These are phyloP conservation scores for Circinella umbellata DNA, from an alignment of 371 early-diverging fungal species.

Conservation along the genomic window DNA sequence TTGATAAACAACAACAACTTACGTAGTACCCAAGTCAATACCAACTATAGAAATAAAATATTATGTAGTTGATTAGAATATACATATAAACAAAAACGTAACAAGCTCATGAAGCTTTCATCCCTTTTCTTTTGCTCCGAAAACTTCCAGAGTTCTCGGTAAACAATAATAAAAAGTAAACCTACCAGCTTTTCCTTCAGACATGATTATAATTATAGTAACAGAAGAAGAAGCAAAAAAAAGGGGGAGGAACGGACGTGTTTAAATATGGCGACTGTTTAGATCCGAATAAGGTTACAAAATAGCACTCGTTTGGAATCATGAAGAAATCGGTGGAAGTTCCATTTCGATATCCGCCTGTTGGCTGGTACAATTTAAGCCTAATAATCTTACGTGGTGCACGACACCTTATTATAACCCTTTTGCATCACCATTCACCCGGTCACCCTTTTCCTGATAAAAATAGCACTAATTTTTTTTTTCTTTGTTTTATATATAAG, in stretches of 20 bases:
- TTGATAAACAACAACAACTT: slow-evolving; percentile 68
- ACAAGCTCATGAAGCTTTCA: slow-evolving; percentile 45
- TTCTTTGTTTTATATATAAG: too few species aligned
- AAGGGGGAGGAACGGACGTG: slow-evolving; percentile 4
- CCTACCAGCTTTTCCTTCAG: slow-evolving; percentile 30
- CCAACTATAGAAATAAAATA: slow-evolving; percentile 53
- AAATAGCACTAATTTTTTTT: too few species aligned
- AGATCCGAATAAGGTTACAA: slow-evolving; percentile 13
- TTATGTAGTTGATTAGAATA: neutral
- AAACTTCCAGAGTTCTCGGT: too few species aligned
- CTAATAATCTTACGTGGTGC: too few species aligned
- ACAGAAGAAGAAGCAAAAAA: slow-evolving; percentile 15
- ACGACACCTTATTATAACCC: too few species aligned
- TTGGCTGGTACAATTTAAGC: too few species aligned
- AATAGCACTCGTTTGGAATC: slow-evolving; percentile 21
- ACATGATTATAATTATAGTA: slow-evolving; percentile 15
- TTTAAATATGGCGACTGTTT: slow-evolving; percentile 14
- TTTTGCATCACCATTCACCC: too few species aligned
- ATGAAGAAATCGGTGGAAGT: slow-evolving; percentile 22
- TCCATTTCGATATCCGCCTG: slow-evolving; percentile 9
- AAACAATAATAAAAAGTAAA: neutral
- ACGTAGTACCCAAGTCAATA: slow-evolving; percentile 99
- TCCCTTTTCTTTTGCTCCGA: neutral
- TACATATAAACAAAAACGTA: slow-evolving; percentile 1
- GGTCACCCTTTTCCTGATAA: too few species aligned